Evolutionary conservation across 2,329 filamentous ascomycete species (phyloP), one percentile per base, ranked within the genome.

Genomic region (Sarocladium kiliense): DNA sequence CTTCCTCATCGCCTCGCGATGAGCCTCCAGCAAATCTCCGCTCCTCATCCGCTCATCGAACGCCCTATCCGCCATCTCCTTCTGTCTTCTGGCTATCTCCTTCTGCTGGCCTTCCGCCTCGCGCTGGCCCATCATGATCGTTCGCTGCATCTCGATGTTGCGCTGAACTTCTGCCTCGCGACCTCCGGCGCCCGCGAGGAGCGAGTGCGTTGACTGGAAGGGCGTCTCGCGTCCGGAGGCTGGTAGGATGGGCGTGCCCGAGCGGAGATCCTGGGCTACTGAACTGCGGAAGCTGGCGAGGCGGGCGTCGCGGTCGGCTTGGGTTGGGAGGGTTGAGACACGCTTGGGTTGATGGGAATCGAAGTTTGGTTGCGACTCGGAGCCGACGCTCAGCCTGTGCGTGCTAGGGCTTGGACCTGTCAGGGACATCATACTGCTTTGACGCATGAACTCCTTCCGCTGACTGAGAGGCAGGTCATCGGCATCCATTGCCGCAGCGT

Each of bases 41-140:
- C 82, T 84, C 54, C 89, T 79, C 88, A 95, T 94, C 60, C 83
- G 79, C 67, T 87, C 83, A 60, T 91, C 87, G 63, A 91, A 85
- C 36, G 78, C 78, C 51, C 80, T 80, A 14, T 89, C 84, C 5
- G 77, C 75, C 54, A 80, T 75, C 59, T 83, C 78, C 60, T 79
- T 80, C 50, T 80, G 81, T 41, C 76, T 71, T 55, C 78, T 76
- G 61, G 84, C 80, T 63, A 79, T 74, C 65, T 86, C 81, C 54
- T 78, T 77, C 53, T 78, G 77, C 64, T 81, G 76, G 54, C 83
- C 78, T 64, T 84, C 83, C 27, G 83, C 82, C 60, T 85, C 82
- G 60, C 80, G 81, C 61, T 87, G 85, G 34, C 77, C 74, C 64
- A 88, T 74, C 65, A 89, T 72, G 39, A 75, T 68, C 60, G 68